These are phyloP conservation scores for Eutypella sp. DNA, from an alignment of 2,329 filamentous ascomycete species.

Conservation along the genomic window DNA sequence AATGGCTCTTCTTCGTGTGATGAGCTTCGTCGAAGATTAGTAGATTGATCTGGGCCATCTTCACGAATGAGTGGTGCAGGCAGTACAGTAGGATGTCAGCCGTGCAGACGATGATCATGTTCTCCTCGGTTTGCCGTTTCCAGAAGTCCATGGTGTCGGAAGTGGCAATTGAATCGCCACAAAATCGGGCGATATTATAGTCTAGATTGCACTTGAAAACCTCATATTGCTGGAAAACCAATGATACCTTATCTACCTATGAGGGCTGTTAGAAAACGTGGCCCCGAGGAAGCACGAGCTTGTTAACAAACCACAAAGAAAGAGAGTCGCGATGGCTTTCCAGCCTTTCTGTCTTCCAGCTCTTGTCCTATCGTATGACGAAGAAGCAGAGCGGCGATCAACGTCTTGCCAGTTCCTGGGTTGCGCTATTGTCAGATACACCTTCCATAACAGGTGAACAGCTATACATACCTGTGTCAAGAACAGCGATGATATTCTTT, in stretches of 20 bases:
- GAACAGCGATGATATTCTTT: conserved; percentile 84
- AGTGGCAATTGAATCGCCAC: conserved; percentile 58
- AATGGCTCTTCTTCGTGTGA: conserved; percentile 89
- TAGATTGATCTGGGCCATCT: conserved; percentile 79
- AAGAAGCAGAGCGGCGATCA: conserved; percentile 87
- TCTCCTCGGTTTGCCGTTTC: conserved; percentile 49
- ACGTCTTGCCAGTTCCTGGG: conserved; percentile 81
- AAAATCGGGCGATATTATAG: conserved; percentile 67
- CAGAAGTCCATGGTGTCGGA: conserved; percentile 41
- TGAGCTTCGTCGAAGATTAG: conserved; percentile 96
- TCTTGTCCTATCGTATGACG: conserved; percentile 73
- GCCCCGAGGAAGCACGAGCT: no score
- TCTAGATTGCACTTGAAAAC: conserved; percentile 79
- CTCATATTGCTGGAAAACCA: conserved; percentile 84
- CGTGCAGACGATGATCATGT: conserved; percentile 88
- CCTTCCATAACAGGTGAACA: not conserved
- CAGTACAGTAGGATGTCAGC: conserved; percentile 80
- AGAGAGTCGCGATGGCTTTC: conserved; percentile 58
- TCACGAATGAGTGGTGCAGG: conserved; percentile 72
- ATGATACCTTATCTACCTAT: conserved; percentile 76
- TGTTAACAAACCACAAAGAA: conserved; percentile 70
- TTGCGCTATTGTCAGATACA: conserved; percentile 7
- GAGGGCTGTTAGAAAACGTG: not conserved
- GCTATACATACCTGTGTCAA: conserved; percentile 67
- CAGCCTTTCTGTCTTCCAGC: conserved; percentile 60